Percentiles rank a stretch among this genome's conserved stretches.
Conservation (phyloP, 2,329 filamentous ascomycete genomes). For the Talaromyces sp. region DNA sequence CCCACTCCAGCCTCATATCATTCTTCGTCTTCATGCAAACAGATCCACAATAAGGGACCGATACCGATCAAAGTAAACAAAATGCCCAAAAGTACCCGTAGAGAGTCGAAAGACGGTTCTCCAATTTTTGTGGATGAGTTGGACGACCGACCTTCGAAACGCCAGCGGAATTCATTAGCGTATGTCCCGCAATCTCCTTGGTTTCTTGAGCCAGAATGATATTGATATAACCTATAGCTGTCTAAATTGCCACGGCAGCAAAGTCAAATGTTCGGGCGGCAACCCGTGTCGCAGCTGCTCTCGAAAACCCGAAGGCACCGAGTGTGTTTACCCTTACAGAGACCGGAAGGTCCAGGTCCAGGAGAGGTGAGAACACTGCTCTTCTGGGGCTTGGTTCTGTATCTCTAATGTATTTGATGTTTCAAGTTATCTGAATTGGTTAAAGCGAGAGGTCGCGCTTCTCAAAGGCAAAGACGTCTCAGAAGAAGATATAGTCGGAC, state of each 20-base stretch:
- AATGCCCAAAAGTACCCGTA: neutral
- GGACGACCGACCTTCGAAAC: slow-evolving; percentile 17
- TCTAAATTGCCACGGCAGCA: slow-evolving; percentile 18
- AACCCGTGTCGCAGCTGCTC: slow-evolving; percentile 18
- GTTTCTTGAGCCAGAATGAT: neutral
- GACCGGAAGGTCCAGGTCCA: slow-evolving; percentile 19
- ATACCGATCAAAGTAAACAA: neutral
- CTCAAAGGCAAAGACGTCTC: slow-evolving; percentile 3
- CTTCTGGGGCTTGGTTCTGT: neutral
- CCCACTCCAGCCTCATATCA: neutral
- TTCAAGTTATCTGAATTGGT: slow-evolving; percentile 16
- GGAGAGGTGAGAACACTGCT: slow-evolving; percentile 10
- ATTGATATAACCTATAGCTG: slow-evolving; percentile 5
- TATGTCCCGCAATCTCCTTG: neutral
- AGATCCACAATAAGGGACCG: neutral
- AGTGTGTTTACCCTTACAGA: slow-evolving; percentile 19
- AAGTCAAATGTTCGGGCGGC: slow-evolving; percentile 19
- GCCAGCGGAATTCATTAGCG: slow-evolving; percentile 19
- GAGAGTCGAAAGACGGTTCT: neutral
- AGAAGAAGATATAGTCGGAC: slow-evolving; percentile 7
- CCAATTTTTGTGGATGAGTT: slow-evolving; percentile 3
- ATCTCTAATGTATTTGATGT: neutral
- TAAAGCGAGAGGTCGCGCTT: slow-evolving; percentile 17
- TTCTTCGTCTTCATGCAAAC: neutral
- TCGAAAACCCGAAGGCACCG: slow-evolving; percentile 15